Evolutionary conservation across 371 early-diverging fungal species (phyloP).

Genomic region (Mortierella sp.): DNA sequence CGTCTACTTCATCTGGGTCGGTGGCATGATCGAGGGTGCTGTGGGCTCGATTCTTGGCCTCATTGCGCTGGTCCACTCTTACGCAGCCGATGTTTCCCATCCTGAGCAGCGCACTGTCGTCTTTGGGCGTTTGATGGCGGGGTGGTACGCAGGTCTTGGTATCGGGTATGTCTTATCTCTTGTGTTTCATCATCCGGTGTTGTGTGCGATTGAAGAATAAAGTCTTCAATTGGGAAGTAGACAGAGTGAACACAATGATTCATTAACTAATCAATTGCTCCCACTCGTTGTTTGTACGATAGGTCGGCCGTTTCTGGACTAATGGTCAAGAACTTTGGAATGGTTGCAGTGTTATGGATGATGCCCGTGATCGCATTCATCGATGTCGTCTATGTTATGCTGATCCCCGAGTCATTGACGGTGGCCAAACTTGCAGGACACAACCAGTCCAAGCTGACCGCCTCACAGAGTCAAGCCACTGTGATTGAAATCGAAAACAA

Average conservation of each 20-base stretch:
- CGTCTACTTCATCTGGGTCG: slow-evolving; percentile 25
- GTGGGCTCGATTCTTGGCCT: slow-evolving; percentile 19
- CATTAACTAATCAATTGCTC: not conserved
- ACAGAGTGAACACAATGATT: no score
- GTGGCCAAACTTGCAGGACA: not conserved
- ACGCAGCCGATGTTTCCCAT: slow-evolving; percentile 33
- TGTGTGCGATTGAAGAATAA: not conserved
- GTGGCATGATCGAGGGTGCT: slow-evolving; percentile 27
- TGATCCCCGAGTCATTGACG: slow-evolving; percentile 41
- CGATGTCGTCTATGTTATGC: slow-evolving; percentile 15
- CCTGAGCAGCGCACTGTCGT: slow-evolving; percentile 35
- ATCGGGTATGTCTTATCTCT: slow-evolving; percentile 23
- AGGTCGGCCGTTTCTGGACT: slow-evolving; percentile 30
- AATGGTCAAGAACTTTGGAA: slow-evolving; percentile 17
- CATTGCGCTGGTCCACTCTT: slow-evolving; percentile 30
- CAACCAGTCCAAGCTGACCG: not conserved
- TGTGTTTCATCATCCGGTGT: not conserved
- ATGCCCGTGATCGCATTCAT: slow-evolving; percentile 15
- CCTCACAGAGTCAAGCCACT: slow-evolving; percentile 20
- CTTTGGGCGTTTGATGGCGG: slow-evolving; percentile 43
- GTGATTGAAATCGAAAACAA: slow-evolving; percentile 18
- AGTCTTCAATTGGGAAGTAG: no score
- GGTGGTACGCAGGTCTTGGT: slow-evolving; percentile 32
- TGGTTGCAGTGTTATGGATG: slow-evolving; percentile 25
- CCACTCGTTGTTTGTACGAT: not conserved